Evolutionary conservation across 2,329 filamentous ascomycete genomes (phyloP), one percentile per base, ranked within the genome.

Genomic region (Drechslera avenae): DNA sequence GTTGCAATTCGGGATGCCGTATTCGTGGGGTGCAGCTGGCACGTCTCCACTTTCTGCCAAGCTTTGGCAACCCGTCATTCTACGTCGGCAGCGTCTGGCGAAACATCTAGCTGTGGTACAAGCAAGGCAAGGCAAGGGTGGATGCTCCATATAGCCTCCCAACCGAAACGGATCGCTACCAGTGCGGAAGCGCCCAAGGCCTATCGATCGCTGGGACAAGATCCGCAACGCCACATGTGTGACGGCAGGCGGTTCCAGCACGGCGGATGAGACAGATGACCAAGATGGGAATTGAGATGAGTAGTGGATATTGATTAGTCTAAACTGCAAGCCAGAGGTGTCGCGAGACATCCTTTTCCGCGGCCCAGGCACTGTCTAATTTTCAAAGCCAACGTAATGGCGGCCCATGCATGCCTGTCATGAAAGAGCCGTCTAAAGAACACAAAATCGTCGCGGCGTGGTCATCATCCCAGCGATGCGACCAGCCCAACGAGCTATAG

Each of bases 121-220:
- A n/a, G n/a, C n/a, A n/a, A n/a, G n/a, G n/a, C n/a, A n/a, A 67
- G 26, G 57, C 69, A 67, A 73, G 69, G 70, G 65, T 67, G 58
- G 57, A 56, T 56, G 54, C 46, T 63, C 60, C 55, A 62, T 62
- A 60, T 54, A 54, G 57, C 59, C 50, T 63, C 26, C 26, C 26
- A 13, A 12, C 8, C 59, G 52, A 63, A 64, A 63, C 56, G 57
- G 56, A 58, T 64, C 60, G 59, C 56, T 60, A 52, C 59, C 52
- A 50, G 46, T 50, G 41, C 45, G 42, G 49, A 28, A 28, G 26
- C 26, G 9, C 26, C 10, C 26, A 28, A 41, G 42, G 49, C 50
- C 45, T 57, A 52, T 64, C 56, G 56, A 64, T 60, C 32, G 33
- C 56, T 55, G 50, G 40, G 50, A 50, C 64, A 56, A 53, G 58